These are phyloP conservation scores for Hymenoscyphus repandus DNA, from an alignment of 2,329 filamentous ascomycete genomes.

Conservation along the genomic window DNA sequence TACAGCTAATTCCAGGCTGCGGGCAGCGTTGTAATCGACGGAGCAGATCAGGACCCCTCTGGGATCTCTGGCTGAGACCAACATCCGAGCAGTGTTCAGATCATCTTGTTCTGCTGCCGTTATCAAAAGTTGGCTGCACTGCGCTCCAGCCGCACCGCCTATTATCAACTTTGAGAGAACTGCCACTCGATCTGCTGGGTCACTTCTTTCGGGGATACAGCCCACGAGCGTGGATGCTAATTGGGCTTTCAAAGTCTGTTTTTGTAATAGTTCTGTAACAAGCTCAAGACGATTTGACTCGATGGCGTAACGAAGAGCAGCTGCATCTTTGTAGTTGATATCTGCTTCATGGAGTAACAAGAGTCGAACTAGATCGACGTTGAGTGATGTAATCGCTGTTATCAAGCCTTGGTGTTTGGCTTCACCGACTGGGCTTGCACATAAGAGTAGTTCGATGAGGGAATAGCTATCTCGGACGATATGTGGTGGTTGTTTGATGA, in stretches of 20 bases:
- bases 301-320: conserved; percentile 31
- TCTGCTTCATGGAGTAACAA: conserved; percentile 48
- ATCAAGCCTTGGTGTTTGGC: conserved; percentile 13
- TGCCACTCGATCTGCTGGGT: conserved; percentile 9
- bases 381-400: conserved; percentile 8
- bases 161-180: conserved; percentile 15
- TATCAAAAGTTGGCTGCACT: conserved; percentile 21
- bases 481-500: conserved; percentile 34
- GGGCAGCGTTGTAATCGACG: conserved; percentile 23
- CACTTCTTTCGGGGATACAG: conserved; percentile 3
- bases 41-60: conserved; percentile 16
- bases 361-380: conserved; percentile 41
- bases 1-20: conserved; percentile 20
- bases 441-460: conserved; percentile 51
- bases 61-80: conserved; percentile 1
- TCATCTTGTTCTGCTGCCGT: conserved; percentile 21
- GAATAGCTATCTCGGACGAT: conserved; percentile 45
- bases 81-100: conserved; percentile 10
- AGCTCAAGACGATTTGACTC: conserved; percentile 12
- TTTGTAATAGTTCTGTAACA: conserved; percentile 11
- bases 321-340: conserved; percentile 44
- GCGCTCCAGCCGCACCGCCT: conserved; percentile 20
- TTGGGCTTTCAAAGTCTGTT: conserved; percentile 11
- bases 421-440: conserved; percentile 51
- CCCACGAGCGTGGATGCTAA: conserved; percentile 14